Percentiles rank a stretch among this genome's conserved stretches.
Evolutionary conservation across 179 eudicot species (phyloP).

Genomic region (Beta corolliflora): DNA sequence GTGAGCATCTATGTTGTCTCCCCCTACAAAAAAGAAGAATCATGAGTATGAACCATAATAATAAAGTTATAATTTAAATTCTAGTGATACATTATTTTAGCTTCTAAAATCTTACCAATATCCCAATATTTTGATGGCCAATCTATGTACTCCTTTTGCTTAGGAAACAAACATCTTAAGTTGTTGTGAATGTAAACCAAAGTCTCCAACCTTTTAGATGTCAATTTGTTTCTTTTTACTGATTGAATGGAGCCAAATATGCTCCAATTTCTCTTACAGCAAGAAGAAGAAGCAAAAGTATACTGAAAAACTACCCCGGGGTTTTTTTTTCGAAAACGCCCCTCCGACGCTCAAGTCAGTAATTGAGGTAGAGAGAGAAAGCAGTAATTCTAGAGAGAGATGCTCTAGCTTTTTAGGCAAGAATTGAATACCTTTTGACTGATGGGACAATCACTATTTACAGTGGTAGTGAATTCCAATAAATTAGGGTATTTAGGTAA

Average conservation of each 20-base stretch:
- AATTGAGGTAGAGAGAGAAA: no score
- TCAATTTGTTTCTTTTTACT: background rate
- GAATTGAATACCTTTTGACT: no score
- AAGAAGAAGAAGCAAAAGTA: background rate
- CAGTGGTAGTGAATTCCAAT: no score
- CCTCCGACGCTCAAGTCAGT: no score
- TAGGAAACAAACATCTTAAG: background rate
- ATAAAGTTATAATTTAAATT: background rate
- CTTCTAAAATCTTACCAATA: slow-evolving; percentile 5
- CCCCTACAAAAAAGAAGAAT: background rate
- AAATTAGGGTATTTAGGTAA: no score
- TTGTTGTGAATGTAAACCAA: slow-evolving; percentile 11
- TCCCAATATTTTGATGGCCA: slow-evolving; percentile 2
- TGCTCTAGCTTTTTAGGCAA: no score
- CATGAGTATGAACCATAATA: background rate
- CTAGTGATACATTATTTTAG: no score
- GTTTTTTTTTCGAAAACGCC: no score
- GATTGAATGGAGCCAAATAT: slow-evolving; percentile 9
- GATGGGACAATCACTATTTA: no score
- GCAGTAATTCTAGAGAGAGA: no score
- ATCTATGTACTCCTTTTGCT: background rate
- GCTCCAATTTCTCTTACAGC: background rate
- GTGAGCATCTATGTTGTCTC: background rate
- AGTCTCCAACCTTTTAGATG: background rate
- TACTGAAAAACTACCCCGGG: no score